These are phyloP conservation scores for Boehmeria nivea DNA, from an alignment of 306 rosid genomes.

Conservation along the genomic window DNA sequence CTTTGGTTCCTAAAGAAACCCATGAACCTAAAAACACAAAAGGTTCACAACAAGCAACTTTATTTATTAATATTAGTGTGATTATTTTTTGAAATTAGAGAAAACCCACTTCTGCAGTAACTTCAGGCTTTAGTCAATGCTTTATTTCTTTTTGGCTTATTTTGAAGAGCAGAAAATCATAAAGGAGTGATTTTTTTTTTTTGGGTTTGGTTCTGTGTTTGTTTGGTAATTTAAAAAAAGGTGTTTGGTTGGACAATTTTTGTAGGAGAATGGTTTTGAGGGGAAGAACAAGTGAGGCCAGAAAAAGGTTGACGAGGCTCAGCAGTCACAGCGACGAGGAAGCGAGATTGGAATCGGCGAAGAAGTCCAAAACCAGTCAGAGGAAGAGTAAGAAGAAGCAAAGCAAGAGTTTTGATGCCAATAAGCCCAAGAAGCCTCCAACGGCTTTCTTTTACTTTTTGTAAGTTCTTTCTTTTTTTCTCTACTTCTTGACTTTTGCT, in stretches of 20 bases:
- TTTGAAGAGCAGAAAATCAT: not conserved
- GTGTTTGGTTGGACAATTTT: slow-evolving; percentile 20
- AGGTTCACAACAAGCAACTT: too few relatives aligned
- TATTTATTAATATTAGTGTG: too few relatives aligned
- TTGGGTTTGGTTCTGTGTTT: not conserved
- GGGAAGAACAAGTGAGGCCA: slow-evolving; percentile 40
- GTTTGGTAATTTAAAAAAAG: not conserved
- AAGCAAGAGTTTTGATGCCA: slow-evolving; percentile 50
- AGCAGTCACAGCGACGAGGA: slow-evolving; percentile 20
- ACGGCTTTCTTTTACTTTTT: slow-evolving; percentile 95
- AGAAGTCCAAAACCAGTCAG: slow-evolving; percentile 46
- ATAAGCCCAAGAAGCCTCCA: slow-evolving; percentile 96
- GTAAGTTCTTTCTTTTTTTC: slow-evolving; percentile 31
- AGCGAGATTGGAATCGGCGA: slow-evolving; percentile 29
- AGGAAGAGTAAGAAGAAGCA: slow-evolving; percentile 35
- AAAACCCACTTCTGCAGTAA: too few relatives aligned
- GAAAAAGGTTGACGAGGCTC: slow-evolving; percentile 23
- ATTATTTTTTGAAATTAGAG: too few relatives aligned
- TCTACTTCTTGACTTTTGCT: too few relatives aligned
- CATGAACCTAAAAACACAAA: too few relatives aligned
- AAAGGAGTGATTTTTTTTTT: not conserved
- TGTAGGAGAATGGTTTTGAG: slow-evolving; percentile 50
- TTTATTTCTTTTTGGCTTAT: not conserved
- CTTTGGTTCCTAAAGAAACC: slow-evolving; percentile 22
- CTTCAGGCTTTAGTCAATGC: too few relatives aligned